Evolutionary conservation across 2,329 filamentous ascomycete species (phyloP).

Genomic region (Arthroderma uncinatum): DNA sequence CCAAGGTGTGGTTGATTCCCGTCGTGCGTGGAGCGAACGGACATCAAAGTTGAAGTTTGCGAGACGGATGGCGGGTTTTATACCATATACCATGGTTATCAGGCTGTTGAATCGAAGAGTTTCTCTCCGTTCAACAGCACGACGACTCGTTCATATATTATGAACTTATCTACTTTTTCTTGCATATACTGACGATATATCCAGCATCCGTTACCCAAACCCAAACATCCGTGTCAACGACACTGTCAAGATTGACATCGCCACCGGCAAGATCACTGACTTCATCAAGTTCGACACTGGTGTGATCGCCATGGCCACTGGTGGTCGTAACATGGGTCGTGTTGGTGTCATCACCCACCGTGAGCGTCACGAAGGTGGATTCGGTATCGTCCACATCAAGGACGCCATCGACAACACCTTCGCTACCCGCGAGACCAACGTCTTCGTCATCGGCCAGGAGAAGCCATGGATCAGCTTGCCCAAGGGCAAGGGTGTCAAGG

Average conservation of each 20-base stretch:
- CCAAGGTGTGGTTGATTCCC: slow-evolving; percentile 82
- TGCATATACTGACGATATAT: slow-evolving; percentile 28
- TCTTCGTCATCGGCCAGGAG: slow-evolving; percentile 96
- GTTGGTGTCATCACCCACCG: slow-evolving; percentile 99
- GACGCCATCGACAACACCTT: slow-evolving; percentile 99
- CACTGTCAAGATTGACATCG: slow-evolving; percentile 97
- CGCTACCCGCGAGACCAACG: slow-evolving; percentile 98
- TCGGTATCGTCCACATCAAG: slow-evolving; percentile 99
- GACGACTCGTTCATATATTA: slow-evolving; percentile 8
- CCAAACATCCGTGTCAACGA: slow-evolving; percentile 99
- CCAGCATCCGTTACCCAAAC: slow-evolving; percentile 98
- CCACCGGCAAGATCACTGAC: slow-evolving; percentile 95
- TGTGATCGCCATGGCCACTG: slow-evolving; percentile 95
- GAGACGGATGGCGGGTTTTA: neutral
- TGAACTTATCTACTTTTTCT: neutral
- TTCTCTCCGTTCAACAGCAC: slow-evolving; percentile 16
- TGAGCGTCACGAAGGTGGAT: slow-evolving; percentile 99
- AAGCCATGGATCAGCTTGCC: slow-evolving; percentile 99
- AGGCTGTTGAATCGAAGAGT: slow-evolving; percentile 22
- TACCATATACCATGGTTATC: slow-evolving; percentile 10
- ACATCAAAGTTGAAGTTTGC: slow-evolving; percentile 1
- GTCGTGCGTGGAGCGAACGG: slow-evolving; percentile 1
- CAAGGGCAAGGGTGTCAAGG: slow-evolving; percentile 99
- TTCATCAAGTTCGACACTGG: slow-evolving; percentile 99
- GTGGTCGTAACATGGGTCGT: slow-evolving; percentile 99